Base-by-base conservation (phyloP, 306 rosid species). In the Quillaja saponaria region DNA sequence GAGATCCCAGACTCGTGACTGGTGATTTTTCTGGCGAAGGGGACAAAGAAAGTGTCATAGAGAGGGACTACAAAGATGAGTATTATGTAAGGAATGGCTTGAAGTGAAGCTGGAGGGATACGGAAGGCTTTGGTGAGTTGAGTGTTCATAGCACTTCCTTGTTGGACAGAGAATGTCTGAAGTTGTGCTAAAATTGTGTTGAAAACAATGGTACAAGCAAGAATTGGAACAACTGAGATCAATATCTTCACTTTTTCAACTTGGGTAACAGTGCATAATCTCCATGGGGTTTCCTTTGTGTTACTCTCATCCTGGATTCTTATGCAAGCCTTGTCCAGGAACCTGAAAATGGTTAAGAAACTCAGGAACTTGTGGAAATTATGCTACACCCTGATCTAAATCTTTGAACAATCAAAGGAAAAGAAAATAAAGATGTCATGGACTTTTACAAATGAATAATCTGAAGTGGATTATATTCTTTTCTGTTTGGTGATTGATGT, bases 111-210 rank as follows among this genome's bases (percentile, higher is more conserved):
- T 0, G 99, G 96, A 5, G 99, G 99, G 65, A 94, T 81, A 0
- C 39, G 74, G 66, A 94, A 89, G 46, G 91, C 83, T 53, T 78
- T 64, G 7, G 84, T 80, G 35, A 94, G 74, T 16, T 62, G 80
- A 3, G 91, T 84, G 77, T 94, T 77, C 99, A 94, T 94, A 20
- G 83, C 52, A 21, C 81, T 78, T 14, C 99, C 99, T 81, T 94
- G 99, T 64, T 89, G 96, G 63, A 94, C 99, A 8, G 99, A 89
- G 81, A 94, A 94, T 13, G 99, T 94, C 53, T 94, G 99, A 58
- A 94, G 97, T 10, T 94, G 99, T 66, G 99, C 99, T 44, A 94
- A 75, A 58, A 94, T 90, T 13, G 99, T 87, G 86, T 94, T 89
- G 91, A 94, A 94, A 64, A 94, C 41, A 11, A 94, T 94, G 48